These are phyloP conservation scores for Eragrostis tef DNA, from an alignment of 202 grass and related monocot genomes.

Conservation along the genomic window DNA sequence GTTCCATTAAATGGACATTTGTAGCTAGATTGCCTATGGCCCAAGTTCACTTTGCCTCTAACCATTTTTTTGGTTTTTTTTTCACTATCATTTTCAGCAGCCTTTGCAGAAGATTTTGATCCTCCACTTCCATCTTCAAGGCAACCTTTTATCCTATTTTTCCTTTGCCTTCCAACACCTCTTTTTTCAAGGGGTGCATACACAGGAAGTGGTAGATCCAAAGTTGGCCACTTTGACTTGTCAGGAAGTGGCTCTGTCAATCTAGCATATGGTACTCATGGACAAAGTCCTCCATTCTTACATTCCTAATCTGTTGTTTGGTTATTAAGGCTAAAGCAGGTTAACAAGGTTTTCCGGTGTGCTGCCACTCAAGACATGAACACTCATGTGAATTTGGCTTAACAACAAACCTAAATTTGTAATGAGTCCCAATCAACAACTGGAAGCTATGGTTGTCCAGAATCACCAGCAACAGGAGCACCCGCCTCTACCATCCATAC, in stretches of 20 bases:
- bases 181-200: not conserved
- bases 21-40: not conserved
- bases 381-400: no score
- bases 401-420: not conserved
- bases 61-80: not conserved
- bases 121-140: not conserved
- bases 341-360: no score
- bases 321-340: no score
- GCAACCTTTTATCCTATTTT: not conserved
- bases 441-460: no score
- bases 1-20: not conserved
- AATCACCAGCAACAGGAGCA: no score
- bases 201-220: not conserved
- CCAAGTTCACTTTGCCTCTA: not conserved
- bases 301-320: no score
- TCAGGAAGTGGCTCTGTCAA: not conserved
- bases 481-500: no score
- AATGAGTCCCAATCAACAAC: no score
- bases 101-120: not conserved
- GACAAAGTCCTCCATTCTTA: no score
- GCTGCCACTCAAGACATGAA: no score
- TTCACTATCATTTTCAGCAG: not conserved
- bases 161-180: not conserved
- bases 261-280: not conserved
- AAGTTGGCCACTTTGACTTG: not conserved